Base-by-base conservation (phyloP, 2,329 filamentous ascomycete species). In the Epichloe sp. region DNA sequence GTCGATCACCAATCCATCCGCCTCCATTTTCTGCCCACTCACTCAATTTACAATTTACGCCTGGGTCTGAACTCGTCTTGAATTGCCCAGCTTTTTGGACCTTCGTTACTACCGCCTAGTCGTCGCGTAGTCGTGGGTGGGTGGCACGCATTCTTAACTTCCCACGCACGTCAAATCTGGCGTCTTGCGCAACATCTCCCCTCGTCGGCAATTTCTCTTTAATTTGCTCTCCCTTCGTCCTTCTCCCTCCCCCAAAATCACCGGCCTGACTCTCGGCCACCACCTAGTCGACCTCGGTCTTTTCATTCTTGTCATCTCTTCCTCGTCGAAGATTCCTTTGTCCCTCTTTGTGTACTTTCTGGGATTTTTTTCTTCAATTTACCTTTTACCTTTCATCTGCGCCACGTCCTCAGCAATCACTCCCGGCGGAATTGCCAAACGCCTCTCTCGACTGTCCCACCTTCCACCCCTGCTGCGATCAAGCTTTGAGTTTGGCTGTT, bases 181-280 rank as follows among this genome's bases (percentile, higher is more conserved):
- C 41, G 40, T 7, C 23, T 14, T 11, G 34, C 48, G 17, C 34
- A 37, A 15, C 15, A 12, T 31, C 35, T 35, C 38, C 10, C 17
- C n/a, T 47, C 49, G n/a, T 42, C 37, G 35, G 37, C 34, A 36
- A 44, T 36, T 26, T 52, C 41, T 49, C 12, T 23, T 44, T 52
- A 35, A 48, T 44, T 45, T 41, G 17, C 14, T 17, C 37, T 34
- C 43, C 4, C 4, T 38, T 35, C n/a, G 8, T 10, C 21, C 38
- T 19, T 34, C 34, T 14, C 31, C 17, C 11, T 36, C n/a, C 26
- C 23, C 23, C n/a, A 10, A 44, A n/a, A 7, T 21, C 17, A 15
- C 15, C 41, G 17, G 21, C n/a, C 26, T 37, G 17, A 48, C 36
- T 48, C 34, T 47, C 31, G 46, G 35, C 46, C 46, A 41, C n/a